These are phyloP conservation scores for Tylopilus orsonianus DNA, from an alignment of 1,284 basidiomycete genomes.

Conservation along the genomic window DNA sequence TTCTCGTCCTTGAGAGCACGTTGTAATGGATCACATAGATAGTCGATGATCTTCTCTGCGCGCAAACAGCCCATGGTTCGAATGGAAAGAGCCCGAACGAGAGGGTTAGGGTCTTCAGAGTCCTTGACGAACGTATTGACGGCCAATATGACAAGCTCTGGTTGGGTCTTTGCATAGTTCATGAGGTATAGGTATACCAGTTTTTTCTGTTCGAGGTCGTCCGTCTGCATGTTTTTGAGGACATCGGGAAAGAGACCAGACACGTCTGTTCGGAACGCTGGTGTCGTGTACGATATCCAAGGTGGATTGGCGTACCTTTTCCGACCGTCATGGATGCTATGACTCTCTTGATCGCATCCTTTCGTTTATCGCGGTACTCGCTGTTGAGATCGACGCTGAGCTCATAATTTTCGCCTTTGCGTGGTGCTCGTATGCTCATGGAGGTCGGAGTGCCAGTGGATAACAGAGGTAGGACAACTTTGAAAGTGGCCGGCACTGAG, in stretches of 20 bases:
- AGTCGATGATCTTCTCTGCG: slow-evolving; percentile 99
- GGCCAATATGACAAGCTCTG: slow-evolving; percentile 94
- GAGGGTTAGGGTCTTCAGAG: slow-evolving; percentile 93
- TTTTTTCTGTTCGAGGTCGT: slow-evolving; percentile 94
- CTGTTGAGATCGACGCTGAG: slow-evolving; percentile 94
- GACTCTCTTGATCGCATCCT: slow-evolving; percentile 97
- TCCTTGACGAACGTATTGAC: slow-evolving; percentile 99
- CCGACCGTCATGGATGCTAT: slow-evolving; percentile 97
- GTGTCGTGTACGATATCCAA: slow-evolving; percentile 2
- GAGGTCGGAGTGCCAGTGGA: slow-evolving; percentile 14
- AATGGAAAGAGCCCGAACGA: slow-evolving; percentile 94
- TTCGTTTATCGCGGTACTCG: slow-evolving; percentile 92
- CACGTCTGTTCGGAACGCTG: slow-evolving; percentile 59
- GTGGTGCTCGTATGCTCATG: slow-evolving; percentile 66
- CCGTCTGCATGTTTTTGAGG: slow-evolving; percentile 98
- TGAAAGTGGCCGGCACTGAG: background rate
- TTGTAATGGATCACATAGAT: slow-evolving; percentile 91
- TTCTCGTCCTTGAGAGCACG: slow-evolving; percentile 93
- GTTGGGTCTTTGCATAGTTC: slow-evolving; percentile 98
- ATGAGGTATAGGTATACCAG: slow-evolving; percentile 98
- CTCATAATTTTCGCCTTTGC: slow-evolving; percentile 92
- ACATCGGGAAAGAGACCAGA: slow-evolving; percentile 97
- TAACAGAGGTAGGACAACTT: background rate
- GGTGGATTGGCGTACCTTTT: slow-evolving; percentile 58
- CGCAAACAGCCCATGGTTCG: slow-evolving; percentile 97